Conservation (phyloP, 2,329 filamentous ascomycete species). For the Alternaria ventricosa region DNA sequence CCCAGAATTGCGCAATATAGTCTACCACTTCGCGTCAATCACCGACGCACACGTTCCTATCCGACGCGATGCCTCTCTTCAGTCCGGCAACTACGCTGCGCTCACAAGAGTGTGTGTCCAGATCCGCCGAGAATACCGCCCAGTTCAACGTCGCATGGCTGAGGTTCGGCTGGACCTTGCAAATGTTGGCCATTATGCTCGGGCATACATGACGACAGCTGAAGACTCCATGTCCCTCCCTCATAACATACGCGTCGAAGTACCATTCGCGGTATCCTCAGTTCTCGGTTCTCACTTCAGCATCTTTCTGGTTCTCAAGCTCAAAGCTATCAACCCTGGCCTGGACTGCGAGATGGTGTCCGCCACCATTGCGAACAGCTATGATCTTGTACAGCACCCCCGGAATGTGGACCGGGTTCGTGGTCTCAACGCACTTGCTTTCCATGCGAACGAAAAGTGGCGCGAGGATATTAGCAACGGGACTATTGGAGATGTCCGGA, state of each 20-base stretch:
- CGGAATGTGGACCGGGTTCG: neutral
- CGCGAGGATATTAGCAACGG: neutral
- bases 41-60: neutral
- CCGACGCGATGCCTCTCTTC: neutral
- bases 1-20: neutral
- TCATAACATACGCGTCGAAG: neutral
- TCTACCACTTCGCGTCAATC: neutral
- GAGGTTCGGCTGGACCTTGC: neutral
- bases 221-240: neutral
- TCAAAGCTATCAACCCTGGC: neutral
- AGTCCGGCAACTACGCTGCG: neutral
- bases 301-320: neutral
- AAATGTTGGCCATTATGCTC: neutral
- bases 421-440: neutral
- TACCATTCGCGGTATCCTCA: accelerated
- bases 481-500: neutral
- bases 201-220: neutral
- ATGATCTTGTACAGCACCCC: no score
- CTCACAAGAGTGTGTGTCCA: neutral
- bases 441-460: neutral
- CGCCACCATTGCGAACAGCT: neutral
- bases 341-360: neutral
- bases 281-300: neutral
- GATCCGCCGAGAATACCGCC: neutral
- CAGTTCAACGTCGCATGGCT: neutral